A percentile compares a stretch with the other conserved stretches of the same genome.
phyloP scores from a whole-genome alignment of 495 filamentous ascomycete genomes.

The Elasticomyces elasticus region DNA sequence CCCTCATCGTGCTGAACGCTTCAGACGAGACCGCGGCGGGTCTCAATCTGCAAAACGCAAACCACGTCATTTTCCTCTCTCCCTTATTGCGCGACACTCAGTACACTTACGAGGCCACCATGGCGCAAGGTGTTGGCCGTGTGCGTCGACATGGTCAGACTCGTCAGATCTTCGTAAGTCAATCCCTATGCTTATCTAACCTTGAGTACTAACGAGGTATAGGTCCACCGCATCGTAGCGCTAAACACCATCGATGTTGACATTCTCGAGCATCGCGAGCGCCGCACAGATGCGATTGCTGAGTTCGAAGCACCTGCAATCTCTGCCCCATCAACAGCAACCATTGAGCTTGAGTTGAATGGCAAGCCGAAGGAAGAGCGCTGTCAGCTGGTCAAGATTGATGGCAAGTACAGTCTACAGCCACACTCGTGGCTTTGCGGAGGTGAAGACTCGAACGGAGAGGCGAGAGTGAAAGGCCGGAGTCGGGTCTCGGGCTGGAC shows the following conservation, averaged over 20 bases:
- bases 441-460: slow-evolving; percentile 1
- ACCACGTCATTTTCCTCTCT: slow-evolving; percentile 65
- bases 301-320: slow-evolving; percentile 3
- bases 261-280: slow-evolving; percentile 42
- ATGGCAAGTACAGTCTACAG: slow-evolving; percentile 21
- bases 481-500: slow-evolving; percentile 16
- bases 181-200: too few species aligned
- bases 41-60: slow-evolving; percentile 61
- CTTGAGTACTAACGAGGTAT: too few species aligned
- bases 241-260: slow-evolving; percentile 60
- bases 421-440: slow-evolving; percentile 21
- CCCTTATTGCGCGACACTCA: slow-evolving; percentile 48
- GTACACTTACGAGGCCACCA: slow-evolving; percentile 47
- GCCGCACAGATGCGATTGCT: slow-evolving; percentile 14
- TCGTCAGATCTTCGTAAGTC: slow-evolving; percentile 55
- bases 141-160: slow-evolving; percentile 56
- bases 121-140: slow-evolving; percentile 66
- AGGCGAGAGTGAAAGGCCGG: slow-evolving; percentile 7
- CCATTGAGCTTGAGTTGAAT: neutral
- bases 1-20: slow-evolving; percentile 58
- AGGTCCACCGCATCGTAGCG: slow-evolving; percentile 59
- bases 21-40: slow-evolving; percentile 57
- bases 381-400: slow-evolving; percentile 19
- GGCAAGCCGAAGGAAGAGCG: slow-evolving; percentile 11
- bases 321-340: neutral